Percentiles rank a stretch among this genome's conserved stretches.
phyloP scores from a whole-genome alignment of 148 eudicot species.

The Camellia granthamiana region DNA sequence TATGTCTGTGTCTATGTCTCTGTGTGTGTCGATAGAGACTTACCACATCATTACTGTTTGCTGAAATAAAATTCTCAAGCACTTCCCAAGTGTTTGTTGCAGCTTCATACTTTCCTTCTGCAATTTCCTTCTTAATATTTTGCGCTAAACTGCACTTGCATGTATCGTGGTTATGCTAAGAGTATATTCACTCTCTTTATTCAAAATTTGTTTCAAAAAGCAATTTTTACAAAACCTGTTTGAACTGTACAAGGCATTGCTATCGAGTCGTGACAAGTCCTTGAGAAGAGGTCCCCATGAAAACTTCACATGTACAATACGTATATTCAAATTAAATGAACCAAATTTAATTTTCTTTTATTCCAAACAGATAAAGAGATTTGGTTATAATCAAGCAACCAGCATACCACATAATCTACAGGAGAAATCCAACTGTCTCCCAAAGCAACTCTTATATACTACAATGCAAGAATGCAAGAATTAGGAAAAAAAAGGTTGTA shows the following conservation, averaged over 20 bases:
- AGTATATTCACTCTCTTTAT: background rate
- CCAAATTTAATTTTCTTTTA: background rate
- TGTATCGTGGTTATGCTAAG: background rate
- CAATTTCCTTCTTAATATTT: slow-evolving; percentile 10
- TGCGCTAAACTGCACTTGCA: background rate
- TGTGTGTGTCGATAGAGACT: no score
- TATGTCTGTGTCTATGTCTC: no score
- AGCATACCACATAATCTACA: slow-evolving; percentile 9
- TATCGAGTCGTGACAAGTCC: slow-evolving; percentile 6
- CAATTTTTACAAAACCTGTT: background rate
- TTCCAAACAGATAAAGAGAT: background rate
- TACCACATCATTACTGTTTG: slow-evolving; percentile 14
- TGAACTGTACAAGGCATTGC: slow-evolving; percentile 6
- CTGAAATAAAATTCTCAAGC: background rate
- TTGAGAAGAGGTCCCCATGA: slow-evolving; percentile 19
- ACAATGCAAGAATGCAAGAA: background rate
- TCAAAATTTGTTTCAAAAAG: background rate
- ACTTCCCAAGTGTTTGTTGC: background rate
- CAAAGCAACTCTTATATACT: slow-evolving; percentile 8
- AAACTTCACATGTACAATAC: background rate
- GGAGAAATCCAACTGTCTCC: slow-evolving; percentile 18
- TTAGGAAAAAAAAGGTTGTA: background rate
- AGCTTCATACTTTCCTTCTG: slow-evolving; percentile 5
- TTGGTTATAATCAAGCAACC: background rate
- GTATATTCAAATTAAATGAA: background rate